These are phyloP conservation scores for Phoma sp. DNA, from an alignment of 2,329 filamentous ascomycete genomes.

Conservation along the genomic window DNA sequence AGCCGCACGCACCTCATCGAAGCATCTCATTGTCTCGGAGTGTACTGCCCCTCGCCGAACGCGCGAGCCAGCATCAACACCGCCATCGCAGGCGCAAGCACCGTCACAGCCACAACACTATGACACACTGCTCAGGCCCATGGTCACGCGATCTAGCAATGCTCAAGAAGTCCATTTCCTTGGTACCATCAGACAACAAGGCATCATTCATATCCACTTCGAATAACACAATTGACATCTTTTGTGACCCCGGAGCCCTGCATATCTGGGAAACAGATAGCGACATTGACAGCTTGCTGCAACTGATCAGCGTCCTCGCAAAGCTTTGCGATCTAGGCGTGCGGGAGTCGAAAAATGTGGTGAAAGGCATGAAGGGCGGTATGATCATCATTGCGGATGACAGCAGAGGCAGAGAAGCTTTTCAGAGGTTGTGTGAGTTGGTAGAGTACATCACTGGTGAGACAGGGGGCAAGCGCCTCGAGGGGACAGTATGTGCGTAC, in stretches of 20 bases:
- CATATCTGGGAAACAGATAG: constrained; percentile 45
- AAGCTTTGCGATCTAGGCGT: constrained; percentile 35
- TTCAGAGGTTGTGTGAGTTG: constrained; percentile 34
- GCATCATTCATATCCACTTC: constrained; percentile 29
- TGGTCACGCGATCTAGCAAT: constrained; percentile 33
- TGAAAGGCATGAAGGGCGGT: constrained; percentile 22
- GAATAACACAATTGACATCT: constrained; percentile 23
- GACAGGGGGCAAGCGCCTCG: constrained; percentile 33
- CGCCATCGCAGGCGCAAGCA: constrained; percentile 15
- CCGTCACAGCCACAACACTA: constrained; percentile 4
- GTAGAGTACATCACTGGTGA: constrained; percentile 33
- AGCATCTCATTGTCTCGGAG: not conserved
- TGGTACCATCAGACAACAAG: constrained; percentile 35
- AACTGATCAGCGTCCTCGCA: constrained; percentile 39
- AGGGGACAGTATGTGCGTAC: constrained; percentile 32
- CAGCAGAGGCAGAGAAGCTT: constrained; percentile 24
- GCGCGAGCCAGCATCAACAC: not conserved
- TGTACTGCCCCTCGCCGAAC: not conserved
- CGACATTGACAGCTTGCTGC: constrained; percentile 41
- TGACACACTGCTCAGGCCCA: constrained; percentile 33
- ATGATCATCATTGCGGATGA: constrained; percentile 42
- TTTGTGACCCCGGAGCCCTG: constrained; percentile 32
- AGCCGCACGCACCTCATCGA: not conserved
- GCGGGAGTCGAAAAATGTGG: constrained; percentile 15
- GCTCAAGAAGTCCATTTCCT: constrained; percentile 32